These are phyloP conservation scores for Pseudocercospora ulei DNA, from an alignment of 2,329 filamentous ascomycete species.

Conservation along the genomic window DNA sequence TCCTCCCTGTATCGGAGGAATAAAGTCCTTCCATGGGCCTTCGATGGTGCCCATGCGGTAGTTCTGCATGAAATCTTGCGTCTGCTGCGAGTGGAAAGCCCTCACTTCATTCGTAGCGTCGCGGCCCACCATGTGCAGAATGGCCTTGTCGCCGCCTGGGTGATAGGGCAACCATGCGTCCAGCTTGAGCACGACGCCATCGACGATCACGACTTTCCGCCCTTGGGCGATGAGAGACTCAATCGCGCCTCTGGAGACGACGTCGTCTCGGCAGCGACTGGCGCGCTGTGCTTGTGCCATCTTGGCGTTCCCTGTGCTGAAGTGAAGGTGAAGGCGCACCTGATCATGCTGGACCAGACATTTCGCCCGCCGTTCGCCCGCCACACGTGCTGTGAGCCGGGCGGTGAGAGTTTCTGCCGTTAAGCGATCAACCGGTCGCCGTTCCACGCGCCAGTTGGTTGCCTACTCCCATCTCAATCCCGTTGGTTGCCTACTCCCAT, in stretches of 20 bases:
- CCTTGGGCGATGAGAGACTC: slow-evolving; percentile 78
- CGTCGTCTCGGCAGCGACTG: slow-evolving; percentile 22
- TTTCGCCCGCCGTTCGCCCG: slow-evolving; percentile 2
- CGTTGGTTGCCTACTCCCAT: too few relatives aligned
- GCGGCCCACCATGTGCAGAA: slow-evolving; percentile 69
- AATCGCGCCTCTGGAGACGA: slow-evolving; percentile 39
- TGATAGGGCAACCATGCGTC: slow-evolving; percentile 85
- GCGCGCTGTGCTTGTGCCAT: slow-evolving; percentile 19
- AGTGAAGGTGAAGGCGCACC: not conserved
- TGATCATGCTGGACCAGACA: not conserved
- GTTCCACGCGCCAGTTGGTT: too few relatives aligned
- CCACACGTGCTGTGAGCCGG: not conserved
- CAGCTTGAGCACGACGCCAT: slow-evolving; percentile 71
- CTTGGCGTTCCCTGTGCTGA: slow-evolving; percentile 1
- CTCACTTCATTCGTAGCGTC: slow-evolving; percentile 82
- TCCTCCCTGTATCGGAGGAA: slow-evolving; percentile 85
- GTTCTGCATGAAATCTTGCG: slow-evolving; percentile 63
- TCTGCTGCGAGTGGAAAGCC: slow-evolving; percentile 80
- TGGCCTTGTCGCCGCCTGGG: slow-evolving; percentile 82
- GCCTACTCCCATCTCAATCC: too few relatives aligned
- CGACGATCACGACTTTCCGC: slow-evolving; percentile 66
- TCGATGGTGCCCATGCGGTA: slow-evolving; percentile 78
- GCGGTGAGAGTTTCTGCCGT: too few relatives aligned
- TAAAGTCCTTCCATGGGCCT: slow-evolving; percentile 75
- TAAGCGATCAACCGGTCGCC: too few relatives aligned